phyloP scores from a whole-genome alignment of 2,329 filamentous ascomycete genomes.

The Apiospora aurea region DNA sequence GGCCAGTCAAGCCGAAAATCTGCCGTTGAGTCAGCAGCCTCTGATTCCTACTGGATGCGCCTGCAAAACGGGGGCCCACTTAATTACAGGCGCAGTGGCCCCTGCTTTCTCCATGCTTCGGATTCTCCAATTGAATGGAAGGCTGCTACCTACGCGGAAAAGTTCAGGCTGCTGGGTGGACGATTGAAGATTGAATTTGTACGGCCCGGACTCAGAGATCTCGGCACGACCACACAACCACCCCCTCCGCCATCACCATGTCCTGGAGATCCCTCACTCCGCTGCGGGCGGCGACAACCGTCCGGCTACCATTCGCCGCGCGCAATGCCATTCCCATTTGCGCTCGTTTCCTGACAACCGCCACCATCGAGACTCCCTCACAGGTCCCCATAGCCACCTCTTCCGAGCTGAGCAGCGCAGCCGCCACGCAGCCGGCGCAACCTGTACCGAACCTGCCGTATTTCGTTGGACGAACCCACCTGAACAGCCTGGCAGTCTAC shows the following conservation, averaged over 20 bases:
- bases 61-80: background rate
- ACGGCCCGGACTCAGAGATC: constrained; percentile 1
- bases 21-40: constrained; percentile 13
- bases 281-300: constrained; percentile 10
- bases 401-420: constrained; percentile 7
- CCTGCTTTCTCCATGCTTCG: constrained; percentile 4
- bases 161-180: background rate
- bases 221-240: constrained; percentile 1
- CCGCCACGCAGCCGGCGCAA: background rate
- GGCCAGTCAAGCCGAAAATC: constrained; percentile 10
- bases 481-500: constrained; percentile 80
- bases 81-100: constrained; percentile 1
- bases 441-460: constrained; percentile 61
- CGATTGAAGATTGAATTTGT: constrained; percentile 6
- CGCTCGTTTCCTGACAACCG: constrained; percentile 4
- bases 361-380: background rate
- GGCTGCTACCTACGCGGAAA: background rate
- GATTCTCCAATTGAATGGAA: background rate
- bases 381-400: background rate
- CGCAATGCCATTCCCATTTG: background rate
- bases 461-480: constrained; percentile 74
- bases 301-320: constrained; percentile 11
- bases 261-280: background rate
- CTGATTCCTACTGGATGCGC: background rate
- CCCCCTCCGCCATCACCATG: background rate